Conservation (phyloP, 2,329 filamentous ascomycete genomes). For the Teratosphaeria epicoccoides region DNA sequence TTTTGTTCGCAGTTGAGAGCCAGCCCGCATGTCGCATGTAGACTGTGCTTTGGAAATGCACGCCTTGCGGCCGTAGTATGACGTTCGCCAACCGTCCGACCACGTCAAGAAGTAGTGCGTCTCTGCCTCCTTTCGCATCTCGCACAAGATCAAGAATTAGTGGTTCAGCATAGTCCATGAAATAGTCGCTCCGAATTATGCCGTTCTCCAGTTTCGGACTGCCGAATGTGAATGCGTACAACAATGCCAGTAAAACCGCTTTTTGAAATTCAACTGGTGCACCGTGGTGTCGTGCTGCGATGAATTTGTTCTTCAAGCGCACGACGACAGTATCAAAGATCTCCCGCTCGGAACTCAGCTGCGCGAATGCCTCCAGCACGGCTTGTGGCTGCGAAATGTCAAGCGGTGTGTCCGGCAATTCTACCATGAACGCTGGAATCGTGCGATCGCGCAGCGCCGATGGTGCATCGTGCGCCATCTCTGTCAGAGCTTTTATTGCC, state of each 20-base stretch:
- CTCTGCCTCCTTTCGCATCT: constrained; percentile 27
- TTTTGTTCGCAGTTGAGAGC: constrained; percentile 18
- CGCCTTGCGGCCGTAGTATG: constrained; percentile 45
- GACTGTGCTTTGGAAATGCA: constrained; percentile 32
- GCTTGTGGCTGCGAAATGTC: constrained; percentile 40
- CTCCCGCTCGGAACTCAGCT: constrained; percentile 51
- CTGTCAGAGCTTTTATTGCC: constrained; percentile 48
- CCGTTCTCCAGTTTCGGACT: constrained; percentile 36
- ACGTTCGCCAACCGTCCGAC: constrained; percentile 51
- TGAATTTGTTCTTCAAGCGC: constrained; percentile 53
- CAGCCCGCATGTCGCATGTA: constrained; percentile 22
- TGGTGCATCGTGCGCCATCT: constrained; percentile 53
- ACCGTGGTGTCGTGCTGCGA: constrained; percentile 43
- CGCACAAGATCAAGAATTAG: constrained; percentile 27
- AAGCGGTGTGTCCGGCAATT: constrained; percentile 42
- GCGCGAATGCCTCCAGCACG: constrained; percentile 53
- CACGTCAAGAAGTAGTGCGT: constrained; percentile 46
- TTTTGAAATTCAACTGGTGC: constrained; percentile 45
- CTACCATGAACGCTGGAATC: constrained; percentile 55
- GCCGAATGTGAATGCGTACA: constrained; percentile 50
- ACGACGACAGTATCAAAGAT: constrained; percentile 55
- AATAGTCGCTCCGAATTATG: constrained; percentile 31
- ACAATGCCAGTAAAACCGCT: constrained; percentile 49
- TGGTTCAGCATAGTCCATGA: constrained; percentile 36
- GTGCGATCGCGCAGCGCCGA: constrained; percentile 53